Conservation (phyloP, 2,329 filamentous ascomycete species). For the Alternaria novae-zelandiae region DNA sequence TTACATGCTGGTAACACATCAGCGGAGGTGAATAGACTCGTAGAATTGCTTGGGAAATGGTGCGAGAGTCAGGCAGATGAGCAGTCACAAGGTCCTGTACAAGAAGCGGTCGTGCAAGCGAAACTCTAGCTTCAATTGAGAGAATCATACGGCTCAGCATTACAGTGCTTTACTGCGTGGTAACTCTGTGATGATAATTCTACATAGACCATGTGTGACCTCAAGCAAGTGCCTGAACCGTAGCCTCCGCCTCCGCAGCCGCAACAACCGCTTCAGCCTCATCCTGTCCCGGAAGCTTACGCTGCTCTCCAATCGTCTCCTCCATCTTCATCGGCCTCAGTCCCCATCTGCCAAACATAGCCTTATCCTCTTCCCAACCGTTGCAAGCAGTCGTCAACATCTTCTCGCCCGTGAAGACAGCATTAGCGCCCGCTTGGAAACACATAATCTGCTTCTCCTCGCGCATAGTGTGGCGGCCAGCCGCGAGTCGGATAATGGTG, state of each 20-base stretch:
- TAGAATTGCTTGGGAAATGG: slow-evolving; percentile 42
- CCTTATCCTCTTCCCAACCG: slow-evolving; percentile 86
- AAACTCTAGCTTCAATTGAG: slow-evolving; percentile 1
- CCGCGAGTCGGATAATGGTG: slow-evolving; percentile 86
- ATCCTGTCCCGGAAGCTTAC: slow-evolving; percentile 23
- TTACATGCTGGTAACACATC: slow-evolving; percentile 53
- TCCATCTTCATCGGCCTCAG: slow-evolving; percentile 72
- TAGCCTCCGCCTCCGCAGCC: slow-evolving; percentile 12
- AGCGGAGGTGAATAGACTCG: slow-evolving; percentile 43
- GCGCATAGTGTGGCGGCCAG: slow-evolving; percentile 80
- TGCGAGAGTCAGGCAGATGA: slow-evolving; percentile 12
- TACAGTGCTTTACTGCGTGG: no score
- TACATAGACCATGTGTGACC: background rate
- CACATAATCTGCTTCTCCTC: slow-evolving; percentile 90
- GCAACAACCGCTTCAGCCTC: slow-evolving; percentile 18
- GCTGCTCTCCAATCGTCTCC: slow-evolving; percentile 42
- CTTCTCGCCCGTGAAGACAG: slow-evolving; percentile 94
- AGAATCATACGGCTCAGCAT: no score
- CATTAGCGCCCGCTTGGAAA: slow-evolving; percentile 90
- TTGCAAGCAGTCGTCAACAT: slow-evolving; percentile 94
- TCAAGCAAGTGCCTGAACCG: slow-evolving; percentile 8
- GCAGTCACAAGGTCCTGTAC: background rate
- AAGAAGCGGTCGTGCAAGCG: background rate
- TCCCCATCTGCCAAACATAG: slow-evolving; percentile 84
- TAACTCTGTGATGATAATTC: no score